Evolutionary conservation across 768 basidiomycete species (phyloP).

Genomic region (Rhizopogon rudus): DNA sequence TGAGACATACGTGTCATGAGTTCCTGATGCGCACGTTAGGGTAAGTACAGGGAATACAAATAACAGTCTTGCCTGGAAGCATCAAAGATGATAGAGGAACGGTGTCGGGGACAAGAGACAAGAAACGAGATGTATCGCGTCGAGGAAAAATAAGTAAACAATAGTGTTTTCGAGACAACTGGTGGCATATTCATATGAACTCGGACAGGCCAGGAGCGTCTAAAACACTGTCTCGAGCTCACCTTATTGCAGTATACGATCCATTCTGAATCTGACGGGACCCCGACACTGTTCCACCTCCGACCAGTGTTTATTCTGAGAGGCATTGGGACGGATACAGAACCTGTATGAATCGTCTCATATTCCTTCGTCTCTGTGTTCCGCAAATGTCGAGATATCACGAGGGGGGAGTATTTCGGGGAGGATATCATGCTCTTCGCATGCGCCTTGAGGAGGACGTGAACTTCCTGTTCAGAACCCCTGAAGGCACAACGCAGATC

Average conservation of each 20-base stretch:
- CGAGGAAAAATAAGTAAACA: constrained; percentile 54
- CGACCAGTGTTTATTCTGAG: constrained; percentile 23
- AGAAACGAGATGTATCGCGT: constrained; percentile 53
- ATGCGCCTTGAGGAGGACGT: constrained; percentile 15
- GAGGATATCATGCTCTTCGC: constrained; percentile 19
- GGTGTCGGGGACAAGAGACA: constrained; percentile 59
- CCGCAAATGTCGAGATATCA: constrained; percentile 11
- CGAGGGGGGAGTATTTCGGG: constrained; percentile 11
- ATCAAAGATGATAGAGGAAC: constrained; percentile 67
- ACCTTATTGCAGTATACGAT: constrained; percentile 52
- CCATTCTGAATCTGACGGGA: constrained; percentile 50
- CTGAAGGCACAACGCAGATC: constrained; percentile 17
- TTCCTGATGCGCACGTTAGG: constrained; percentile 33
- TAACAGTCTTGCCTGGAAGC: constrained; percentile 59
- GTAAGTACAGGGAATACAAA: constrained; percentile 10
- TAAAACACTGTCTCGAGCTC: constrained; percentile 8
- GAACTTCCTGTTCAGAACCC: background rate
- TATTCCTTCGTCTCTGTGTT: constrained; percentile 18
- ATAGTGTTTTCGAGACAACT: constrained; percentile 43
- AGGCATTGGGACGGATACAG: constrained; percentile 14
- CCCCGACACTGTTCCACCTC: constrained; percentile 41
- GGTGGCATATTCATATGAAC: background rate
- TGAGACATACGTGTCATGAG: constrained; percentile 61
- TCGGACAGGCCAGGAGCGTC: background rate
- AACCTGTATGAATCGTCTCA: background rate